Evolutionary conservation across 1,284 basidiomycete genomes (phyloP).

Genomic region (Pseudozyma hubeiensis): DNA sequence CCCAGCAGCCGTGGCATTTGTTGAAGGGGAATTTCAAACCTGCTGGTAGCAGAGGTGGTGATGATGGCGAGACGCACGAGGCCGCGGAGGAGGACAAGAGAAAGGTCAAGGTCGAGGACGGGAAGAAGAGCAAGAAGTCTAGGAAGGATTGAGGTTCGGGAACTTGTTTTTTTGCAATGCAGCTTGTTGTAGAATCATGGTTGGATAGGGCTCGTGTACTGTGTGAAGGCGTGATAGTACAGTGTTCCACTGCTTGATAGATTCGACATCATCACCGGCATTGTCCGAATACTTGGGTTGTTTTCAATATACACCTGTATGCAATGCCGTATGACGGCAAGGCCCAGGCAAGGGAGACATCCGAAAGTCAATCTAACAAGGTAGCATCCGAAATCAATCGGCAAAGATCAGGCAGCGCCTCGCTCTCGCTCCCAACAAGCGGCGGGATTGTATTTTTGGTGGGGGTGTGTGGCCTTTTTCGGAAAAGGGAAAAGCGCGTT

Average conservation of each 20-base stretch:
- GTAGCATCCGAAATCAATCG: background rate
- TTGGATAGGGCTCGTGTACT: no score
- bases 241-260: no score
- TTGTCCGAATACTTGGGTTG: no score
- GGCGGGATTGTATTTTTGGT: conserved; percentile 11
- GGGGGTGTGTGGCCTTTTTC: conserved; percentile 5
- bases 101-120: conserved; percentile 35
- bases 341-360: no score
- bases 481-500: conserved; percentile 22
- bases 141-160: conserved; percentile 34
- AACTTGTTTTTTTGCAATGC: no score
- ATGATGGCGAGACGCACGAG: conserved; percentile 8
- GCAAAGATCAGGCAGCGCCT: no score
- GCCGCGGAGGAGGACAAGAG: conserved; percentile 41
- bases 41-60: conserved; percentile 14
- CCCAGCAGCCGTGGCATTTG: conserved; percentile 57
- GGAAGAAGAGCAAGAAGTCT: conserved; percentile 42
- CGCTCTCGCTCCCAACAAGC: background rate
- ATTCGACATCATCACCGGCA: no score
- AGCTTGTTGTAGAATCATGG: no score
- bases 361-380: no score
- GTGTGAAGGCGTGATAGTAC: no score
- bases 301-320: no score
- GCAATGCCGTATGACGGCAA: background rate
- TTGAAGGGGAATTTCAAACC: conserved; percentile 43